These are phyloP conservation scores for Verruconis gallopava DNA, from an alignment of 2,329 filamentous ascomycete genomes.

Conservation along the genomic window DNA sequence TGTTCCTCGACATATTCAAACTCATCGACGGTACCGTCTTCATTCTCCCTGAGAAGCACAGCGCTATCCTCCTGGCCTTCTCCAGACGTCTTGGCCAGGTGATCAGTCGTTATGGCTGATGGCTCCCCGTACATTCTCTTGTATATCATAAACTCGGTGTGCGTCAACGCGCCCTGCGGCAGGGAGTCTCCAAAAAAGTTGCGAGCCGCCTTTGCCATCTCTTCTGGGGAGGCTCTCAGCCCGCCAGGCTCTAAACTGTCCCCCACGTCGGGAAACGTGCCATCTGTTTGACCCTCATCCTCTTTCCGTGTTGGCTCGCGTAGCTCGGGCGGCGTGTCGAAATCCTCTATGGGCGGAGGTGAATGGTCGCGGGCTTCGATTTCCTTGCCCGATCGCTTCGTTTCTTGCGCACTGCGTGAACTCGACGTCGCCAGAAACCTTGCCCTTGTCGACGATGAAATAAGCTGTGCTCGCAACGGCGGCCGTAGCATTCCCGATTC, in stretches of 20 bases:
- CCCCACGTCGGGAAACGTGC: no score
- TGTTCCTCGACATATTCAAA: slow-evolving; percentile 25
- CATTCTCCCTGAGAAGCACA: slow-evolving; percentile 40
- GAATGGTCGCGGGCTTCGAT: no score
- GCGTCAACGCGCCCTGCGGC: slow-evolving; percentile 55
- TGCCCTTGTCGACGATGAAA: no score
- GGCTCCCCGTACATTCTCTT: slow-evolving; percentile 71
- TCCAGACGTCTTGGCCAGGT: slow-evolving; percentile 42
- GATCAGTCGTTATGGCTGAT: slow-evolving; percentile 45
- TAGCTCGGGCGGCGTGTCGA: no score
- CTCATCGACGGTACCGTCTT: slow-evolving; percentile 49
- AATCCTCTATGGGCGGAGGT: no score
- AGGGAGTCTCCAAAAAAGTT: slow-evolving; percentile 66
- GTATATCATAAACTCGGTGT: slow-evolving; percentile 62
- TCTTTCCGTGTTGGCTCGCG: no score
- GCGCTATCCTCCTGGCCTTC: slow-evolving; percentile 26
- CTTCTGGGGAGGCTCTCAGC: neutral
- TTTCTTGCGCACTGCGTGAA: neutral
- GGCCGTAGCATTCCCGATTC: no score
- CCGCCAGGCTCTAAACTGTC: neutral
- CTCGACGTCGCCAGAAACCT: no score
- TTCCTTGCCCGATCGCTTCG: neutral
- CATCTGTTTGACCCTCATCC: no score
- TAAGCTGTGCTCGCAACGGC: no score
- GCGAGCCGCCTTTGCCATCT: slow-evolving; percentile 42